Conservation (phyloP, 768 basidiomycete genomes). For the Lanmaoa pseudosensibilis region DNA sequence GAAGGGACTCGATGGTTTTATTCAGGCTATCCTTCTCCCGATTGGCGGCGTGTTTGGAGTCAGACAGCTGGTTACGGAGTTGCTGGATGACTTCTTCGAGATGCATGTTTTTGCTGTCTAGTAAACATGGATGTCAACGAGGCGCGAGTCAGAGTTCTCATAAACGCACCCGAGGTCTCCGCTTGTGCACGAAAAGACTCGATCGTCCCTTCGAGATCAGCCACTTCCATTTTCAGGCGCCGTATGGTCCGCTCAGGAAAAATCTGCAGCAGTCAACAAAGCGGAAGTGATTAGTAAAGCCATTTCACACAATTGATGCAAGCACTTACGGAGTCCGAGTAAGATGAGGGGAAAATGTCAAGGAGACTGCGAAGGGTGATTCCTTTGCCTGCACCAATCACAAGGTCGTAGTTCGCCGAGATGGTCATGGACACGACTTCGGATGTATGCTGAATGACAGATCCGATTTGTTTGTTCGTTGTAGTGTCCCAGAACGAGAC, state of each 20-base stretch:
- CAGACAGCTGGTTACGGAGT: not conserved
- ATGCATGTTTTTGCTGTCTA: not conserved
- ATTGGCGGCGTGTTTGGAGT: not conserved
- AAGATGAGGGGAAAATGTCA: not conserved
- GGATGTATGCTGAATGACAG: not conserved
- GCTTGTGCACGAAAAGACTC: no score
- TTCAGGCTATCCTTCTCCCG: no score
- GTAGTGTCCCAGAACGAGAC: not conserved
- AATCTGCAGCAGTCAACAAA: not conserved
- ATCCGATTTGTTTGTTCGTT: not conserved
- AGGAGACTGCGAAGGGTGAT: not conserved
- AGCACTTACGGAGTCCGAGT: not conserved
- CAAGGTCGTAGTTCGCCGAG: not conserved
- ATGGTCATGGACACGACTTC: not conserved
- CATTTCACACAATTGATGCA: no score
- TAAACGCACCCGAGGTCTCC: not conserved
- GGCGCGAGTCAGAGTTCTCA: not conserved
- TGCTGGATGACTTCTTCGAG: not conserved
- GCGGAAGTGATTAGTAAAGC: no score
- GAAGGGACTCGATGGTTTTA: no score
- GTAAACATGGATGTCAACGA: not conserved
- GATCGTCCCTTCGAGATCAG: not conserved
- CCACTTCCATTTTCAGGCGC: no score
- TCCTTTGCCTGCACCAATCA: not conserved
- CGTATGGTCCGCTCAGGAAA: no score